Evolutionary conservation across 208 protist species (phyloP).

Genomic region (Porcisia deanei): DNA sequence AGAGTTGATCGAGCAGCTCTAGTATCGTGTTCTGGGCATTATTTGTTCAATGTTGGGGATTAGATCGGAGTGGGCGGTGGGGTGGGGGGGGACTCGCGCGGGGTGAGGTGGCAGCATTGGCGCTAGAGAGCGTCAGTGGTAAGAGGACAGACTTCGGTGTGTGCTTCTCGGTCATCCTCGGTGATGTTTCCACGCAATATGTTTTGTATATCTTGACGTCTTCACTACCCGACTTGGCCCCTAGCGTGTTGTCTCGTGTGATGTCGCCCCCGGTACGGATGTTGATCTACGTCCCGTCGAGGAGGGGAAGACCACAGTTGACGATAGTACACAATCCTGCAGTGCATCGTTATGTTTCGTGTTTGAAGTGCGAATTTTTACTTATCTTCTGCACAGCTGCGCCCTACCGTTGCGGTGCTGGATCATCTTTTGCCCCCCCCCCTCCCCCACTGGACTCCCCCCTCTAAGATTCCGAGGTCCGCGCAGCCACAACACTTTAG

Average conservation of each 20-base stretch:
- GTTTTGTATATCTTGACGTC: not conserved
- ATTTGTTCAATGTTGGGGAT: not conserved
- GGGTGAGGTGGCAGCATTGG: not conserved
- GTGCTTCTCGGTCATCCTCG: not conserved
- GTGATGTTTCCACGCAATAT: not conserved
- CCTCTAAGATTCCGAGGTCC: too few species aligned
- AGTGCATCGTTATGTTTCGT: not conserved
- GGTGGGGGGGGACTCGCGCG: not conserved
- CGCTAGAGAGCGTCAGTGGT: not conserved
- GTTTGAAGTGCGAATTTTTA: too few species aligned
- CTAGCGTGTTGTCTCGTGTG: too few species aligned
- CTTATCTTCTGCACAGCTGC: too few species aligned
- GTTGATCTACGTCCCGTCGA: too few species aligned
- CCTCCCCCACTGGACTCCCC: too few species aligned
- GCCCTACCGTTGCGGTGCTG: too few species aligned
- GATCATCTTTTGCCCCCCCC: too few species aligned
- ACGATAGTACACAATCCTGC: not conserved
- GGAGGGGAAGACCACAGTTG: too few species aligned
- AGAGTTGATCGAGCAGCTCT: conserved; percentile 12
- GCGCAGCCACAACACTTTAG: too few species aligned
- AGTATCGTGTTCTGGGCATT: not conserved
- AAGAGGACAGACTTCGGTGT: not conserved
- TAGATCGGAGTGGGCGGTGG: not conserved
- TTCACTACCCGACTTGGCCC: too few species aligned
- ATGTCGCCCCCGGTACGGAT: too few species aligned